A percentile compares a stretch with the other conserved stretches of the same genome.
Conservation (phyloP, 306 rosid species). For the Mimosa pudica region DNA sequence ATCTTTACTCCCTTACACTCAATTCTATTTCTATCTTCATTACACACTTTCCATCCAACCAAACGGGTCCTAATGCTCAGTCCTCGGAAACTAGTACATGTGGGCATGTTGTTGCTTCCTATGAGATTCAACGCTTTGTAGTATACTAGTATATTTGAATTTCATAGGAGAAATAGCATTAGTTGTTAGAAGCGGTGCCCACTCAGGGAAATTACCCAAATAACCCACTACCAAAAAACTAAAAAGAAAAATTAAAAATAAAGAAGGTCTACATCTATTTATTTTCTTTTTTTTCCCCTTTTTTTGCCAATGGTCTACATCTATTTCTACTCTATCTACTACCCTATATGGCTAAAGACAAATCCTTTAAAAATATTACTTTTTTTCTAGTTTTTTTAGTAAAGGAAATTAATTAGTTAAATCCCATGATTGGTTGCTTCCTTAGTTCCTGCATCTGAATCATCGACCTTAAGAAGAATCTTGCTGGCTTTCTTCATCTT, state of each 20-base stretch:
- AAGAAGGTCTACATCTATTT: conserved; percentile 39
- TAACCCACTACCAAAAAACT: not conserved
- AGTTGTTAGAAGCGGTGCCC: conserved; percentile 25
- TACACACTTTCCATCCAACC: too few species aligned
- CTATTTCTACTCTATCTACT: conserved; percentile 38
- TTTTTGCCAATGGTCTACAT: conserved; percentile 4
- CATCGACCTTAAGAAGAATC: conserved; percentile 39
- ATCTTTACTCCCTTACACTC: too few species aligned
- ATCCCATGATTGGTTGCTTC: conserved; percentile 36
- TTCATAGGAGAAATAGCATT: conserved; percentile 36
- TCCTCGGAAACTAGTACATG: conserved; percentile 12
- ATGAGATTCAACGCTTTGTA: conserved; percentile 44
- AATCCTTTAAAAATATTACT: not conserved
- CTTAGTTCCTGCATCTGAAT: conserved; percentile 30
- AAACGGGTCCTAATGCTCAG: conserved; percentile 17
- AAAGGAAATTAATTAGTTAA: conserved; percentile 35
- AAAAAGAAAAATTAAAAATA: conserved; percentile 11
- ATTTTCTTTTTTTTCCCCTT: too few species aligned
- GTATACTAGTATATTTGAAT: conserved; percentile 37
- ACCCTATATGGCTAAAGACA: conserved; percentile 52
- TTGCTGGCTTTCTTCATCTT: conserved; percentile 41
- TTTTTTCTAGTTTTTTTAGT: not conserved
- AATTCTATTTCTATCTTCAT: too few species aligned
- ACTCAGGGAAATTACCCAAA: conserved; percentile 15
- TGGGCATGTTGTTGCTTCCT: conserved; percentile 39